A percentile compares a stretch with the other conserved stretches of the same genome.
Conservation (phyloP, 768 basidiomycete species). For the Boletus fagicola region DNA sequence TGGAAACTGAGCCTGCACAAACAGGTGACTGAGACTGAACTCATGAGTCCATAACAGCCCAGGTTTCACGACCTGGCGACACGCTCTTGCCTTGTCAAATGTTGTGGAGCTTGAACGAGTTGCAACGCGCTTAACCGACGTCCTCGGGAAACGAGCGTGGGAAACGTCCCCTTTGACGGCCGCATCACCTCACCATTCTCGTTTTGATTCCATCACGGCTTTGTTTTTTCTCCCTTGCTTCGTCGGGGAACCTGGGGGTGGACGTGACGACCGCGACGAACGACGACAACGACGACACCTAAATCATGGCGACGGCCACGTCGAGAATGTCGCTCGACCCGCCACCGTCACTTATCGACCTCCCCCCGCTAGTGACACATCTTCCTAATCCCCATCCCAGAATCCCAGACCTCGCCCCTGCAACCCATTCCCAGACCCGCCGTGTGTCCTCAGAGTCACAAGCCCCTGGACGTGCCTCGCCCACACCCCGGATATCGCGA, state of each 20-base stretch:
- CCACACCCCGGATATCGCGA: slow-evolving; percentile 28
- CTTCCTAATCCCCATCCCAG: slow-evolving; percentile 17
- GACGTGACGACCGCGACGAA: slow-evolving; percentile 17
- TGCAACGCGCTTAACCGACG: slow-evolving; percentile 17
- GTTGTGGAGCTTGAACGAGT: background rate
- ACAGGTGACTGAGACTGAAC: slow-evolving; percentile 6
- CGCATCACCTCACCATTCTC: slow-evolving; percentile 5
- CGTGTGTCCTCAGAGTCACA: slow-evolving; percentile 31
- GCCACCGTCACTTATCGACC: slow-evolving; percentile 5
- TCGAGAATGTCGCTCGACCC: slow-evolving; percentile 22
- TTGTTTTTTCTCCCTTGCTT: slow-evolving; percentile 23
- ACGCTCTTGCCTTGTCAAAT: slow-evolving; percentile 8
- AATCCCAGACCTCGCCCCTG: slow-evolving; percentile 13
- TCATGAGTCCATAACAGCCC: background rate
- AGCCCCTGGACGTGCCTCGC: slow-evolving; percentile 24
- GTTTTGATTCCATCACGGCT: slow-evolving; percentile 15
- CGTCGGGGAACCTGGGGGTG: slow-evolving; percentile 9
- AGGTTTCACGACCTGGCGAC: background rate
- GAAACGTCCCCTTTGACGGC: slow-evolving; percentile 20
- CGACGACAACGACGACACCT: background rate
- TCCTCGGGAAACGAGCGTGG: slow-evolving; percentile 23
- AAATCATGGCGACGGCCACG: slow-evolving; percentile 18
- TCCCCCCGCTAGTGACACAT: slow-evolving; percentile 11
- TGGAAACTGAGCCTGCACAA: background rate
- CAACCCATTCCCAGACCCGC: slow-evolving; percentile 5